Evolutionary conservation across 108 stramenopile genomes (phyloP).

Genomic region (Skeletonema menzelii): DNA sequence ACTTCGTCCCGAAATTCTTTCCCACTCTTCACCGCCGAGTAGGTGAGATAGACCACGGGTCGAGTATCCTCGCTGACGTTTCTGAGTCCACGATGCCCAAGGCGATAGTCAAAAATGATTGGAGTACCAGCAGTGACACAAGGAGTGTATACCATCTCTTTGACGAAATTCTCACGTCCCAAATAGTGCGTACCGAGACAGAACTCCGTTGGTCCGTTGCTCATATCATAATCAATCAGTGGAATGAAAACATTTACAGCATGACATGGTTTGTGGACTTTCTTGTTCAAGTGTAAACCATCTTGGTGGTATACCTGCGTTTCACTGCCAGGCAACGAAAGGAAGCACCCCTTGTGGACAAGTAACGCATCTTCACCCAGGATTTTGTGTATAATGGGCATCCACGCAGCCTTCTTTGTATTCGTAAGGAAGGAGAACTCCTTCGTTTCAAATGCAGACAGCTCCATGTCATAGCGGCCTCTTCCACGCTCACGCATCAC

Average conservation of each 20-base stretch:
- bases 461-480: slow-evolving; percentile 87
- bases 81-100: slow-evolving; percentile 80
- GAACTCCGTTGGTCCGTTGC: slow-evolving; percentile 89
- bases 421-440: slow-evolving; percentile 72
- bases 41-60: slow-evolving; percentile 88
- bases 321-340: slow-evolving; percentile 73
- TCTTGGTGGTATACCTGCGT: slow-evolving; percentile 88
- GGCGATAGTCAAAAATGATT: slow-evolving; percentile 86
- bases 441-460: slow-evolving; percentile 63
- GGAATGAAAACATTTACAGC: slow-evolving; percentile 92
- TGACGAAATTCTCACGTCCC: slow-evolving; percentile 70
- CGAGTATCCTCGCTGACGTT: slow-evolving; percentile 63
- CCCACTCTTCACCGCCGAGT: slow-evolving; percentile 62
- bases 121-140: slow-evolving; percentile 69
- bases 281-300: slow-evolving; percentile 82
- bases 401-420: slow-evolving; percentile 76
- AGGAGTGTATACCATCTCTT: slow-evolving; percentile 72
- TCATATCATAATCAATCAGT: slow-evolving; percentile 66
- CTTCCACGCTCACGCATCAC: slow-evolving; percentile 85
- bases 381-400: slow-evolving; percentile 76
- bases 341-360: slow-evolving; percentile 84
- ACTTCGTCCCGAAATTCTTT: slow-evolving; percentile 83
- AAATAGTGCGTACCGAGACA: slow-evolving; percentile 83
- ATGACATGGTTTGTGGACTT: slow-evolving; percentile 77
- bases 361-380: slow-evolving; percentile 77